phyloP scores from a whole-genome alignment of 768 basidiomycete genomes.

The Boletus insuetus region DNA sequence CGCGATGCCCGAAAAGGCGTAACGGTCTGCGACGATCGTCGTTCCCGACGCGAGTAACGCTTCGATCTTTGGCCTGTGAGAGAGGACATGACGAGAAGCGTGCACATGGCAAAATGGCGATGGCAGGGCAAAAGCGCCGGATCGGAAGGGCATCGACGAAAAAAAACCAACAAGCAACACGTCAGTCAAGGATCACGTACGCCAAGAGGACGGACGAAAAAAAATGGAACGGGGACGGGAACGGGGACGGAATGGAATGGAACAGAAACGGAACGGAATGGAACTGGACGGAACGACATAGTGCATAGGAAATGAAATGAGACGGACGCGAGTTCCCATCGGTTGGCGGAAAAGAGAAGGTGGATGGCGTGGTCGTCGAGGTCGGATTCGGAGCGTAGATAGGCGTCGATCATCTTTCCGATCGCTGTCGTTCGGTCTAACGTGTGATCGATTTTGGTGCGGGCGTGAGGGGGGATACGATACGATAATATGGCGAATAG shows the following conservation, averaged over 20 bases:
- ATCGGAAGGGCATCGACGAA: background rate
- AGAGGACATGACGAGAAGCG: too few relatives aligned
- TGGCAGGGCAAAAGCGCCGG: too few relatives aligned
- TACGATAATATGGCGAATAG: too few relatives aligned
- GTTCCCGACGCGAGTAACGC: constrained; percentile 58
- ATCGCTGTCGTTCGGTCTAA: constrained; percentile 88
- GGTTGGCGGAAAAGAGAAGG: constrained; percentile 92
- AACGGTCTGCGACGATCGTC: constrained; percentile 85
- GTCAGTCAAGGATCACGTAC: background rate
- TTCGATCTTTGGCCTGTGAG: constrained; percentile 57
- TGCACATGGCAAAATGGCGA: too few relatives aligned
- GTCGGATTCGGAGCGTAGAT: constrained; percentile 79
- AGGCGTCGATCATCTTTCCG: constrained; percentile 91
- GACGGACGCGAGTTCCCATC: constrained; percentile 90
- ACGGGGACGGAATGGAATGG: too few relatives aligned
- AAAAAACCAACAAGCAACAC: background rate
- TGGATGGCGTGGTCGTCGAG: constrained; percentile 92
- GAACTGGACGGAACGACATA: constrained; percentile 22
- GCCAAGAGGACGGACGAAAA: background rate
- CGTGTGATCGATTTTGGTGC: background rate
- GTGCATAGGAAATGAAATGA: too few relatives aligned
- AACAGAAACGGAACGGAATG: too few relatives aligned
- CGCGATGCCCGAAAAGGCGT: constrained; percentile 94
- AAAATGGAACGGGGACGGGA: too few relatives aligned
- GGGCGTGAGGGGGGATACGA: too few relatives aligned